These are phyloP conservation scores for Dunaliella salina DNA, from an alignment of 163 green algal species.

Conservation along the genomic window DNA sequence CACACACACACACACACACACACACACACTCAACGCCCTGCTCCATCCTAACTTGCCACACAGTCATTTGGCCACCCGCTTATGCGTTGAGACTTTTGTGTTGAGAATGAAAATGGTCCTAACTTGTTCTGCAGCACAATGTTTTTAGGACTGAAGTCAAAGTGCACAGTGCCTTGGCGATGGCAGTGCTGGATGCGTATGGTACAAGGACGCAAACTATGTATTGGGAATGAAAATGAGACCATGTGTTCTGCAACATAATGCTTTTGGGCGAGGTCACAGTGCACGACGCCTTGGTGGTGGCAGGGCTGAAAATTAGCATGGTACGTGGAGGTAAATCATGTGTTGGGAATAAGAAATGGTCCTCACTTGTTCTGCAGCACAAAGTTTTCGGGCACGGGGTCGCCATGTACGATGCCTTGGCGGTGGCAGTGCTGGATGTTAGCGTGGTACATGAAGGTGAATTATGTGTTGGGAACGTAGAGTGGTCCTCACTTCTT, in stretches of 20 bases:
- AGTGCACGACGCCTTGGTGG: too few species aligned
- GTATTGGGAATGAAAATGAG: too few species aligned
- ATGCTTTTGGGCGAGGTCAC: too few species aligned
- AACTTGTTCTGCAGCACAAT: constrained; percentile 34
- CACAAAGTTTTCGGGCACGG: constrained; percentile 55
- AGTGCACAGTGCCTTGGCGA: constrained; percentile 33
- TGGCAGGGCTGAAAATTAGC: too few species aligned
- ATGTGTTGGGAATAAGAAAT: too few species aligned
- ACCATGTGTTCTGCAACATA: too few species aligned
- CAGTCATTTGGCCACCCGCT: background rate
- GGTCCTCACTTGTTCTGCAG: constrained; percentile 28
- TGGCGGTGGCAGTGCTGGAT: constrained; percentile 43
- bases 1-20: background rate
- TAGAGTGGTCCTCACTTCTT: constrained; percentile 29
- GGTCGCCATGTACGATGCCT: constrained; percentile 43
- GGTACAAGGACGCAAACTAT: too few species aligned
- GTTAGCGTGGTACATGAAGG: too few species aligned
- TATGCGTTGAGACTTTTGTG: too few species aligned
- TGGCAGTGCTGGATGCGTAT: constrained; percentile 52
- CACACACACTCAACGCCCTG: background rate
- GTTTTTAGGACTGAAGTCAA: constrained; percentile 57
- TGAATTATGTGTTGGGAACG: too few species aligned
- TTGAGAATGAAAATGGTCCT: background rate
- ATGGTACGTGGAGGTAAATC: too few species aligned
- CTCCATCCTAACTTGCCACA: background rate